Conservation (phyloP, 306 rosid species). For the Begonia peltatifolia region DNA sequence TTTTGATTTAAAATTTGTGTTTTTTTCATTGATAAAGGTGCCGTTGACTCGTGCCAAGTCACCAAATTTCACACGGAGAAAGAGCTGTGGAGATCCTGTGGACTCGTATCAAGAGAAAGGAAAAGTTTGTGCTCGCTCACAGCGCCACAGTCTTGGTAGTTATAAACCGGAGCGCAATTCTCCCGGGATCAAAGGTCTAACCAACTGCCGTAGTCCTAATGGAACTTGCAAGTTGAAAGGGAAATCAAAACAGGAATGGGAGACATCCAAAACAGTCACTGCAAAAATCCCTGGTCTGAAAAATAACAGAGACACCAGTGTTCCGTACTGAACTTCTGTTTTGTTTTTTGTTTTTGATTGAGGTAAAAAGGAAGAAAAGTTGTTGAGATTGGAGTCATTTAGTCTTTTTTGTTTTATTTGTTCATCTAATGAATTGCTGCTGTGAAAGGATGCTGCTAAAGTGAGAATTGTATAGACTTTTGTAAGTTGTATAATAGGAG, state of each 20-base stretch:
- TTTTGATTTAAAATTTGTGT: neutral
- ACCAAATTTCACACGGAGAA: constrained; percentile 72
- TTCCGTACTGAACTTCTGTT: constrained; percentile 35
- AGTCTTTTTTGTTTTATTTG: neutral
- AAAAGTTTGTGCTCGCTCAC: constrained; percentile 21
- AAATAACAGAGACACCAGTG: constrained; percentile 44
- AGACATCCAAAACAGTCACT: constrained; percentile 24
- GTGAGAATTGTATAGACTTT: neutral
- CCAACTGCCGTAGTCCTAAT: constrained; percentile 15
- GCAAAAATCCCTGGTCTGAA: constrained; percentile 36
- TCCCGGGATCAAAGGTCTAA: constrained; percentile 22
- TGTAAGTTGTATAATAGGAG: neutral
- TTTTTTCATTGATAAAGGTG: constrained; percentile 25
- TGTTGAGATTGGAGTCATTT: constrained; percentile 8
- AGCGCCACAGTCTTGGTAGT: constrained; percentile 48
- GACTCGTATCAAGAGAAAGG: constrained; percentile 15
- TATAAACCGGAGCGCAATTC: constrained; percentile 13
- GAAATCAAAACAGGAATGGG: constrained; percentile 30
- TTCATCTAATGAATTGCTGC: neutral
- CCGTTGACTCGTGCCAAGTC: constrained; percentile 90
- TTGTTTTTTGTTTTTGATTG: constrained; percentile 17
- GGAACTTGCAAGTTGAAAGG: constrained; percentile 29
- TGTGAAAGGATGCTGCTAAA: neutral
- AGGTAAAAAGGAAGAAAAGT: constrained; percentile 8
- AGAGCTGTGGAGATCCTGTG: constrained; percentile 64